Conservation (phyloP, 2,329 filamentous ascomycete species). For the Harringtonia aguacate region DNA sequence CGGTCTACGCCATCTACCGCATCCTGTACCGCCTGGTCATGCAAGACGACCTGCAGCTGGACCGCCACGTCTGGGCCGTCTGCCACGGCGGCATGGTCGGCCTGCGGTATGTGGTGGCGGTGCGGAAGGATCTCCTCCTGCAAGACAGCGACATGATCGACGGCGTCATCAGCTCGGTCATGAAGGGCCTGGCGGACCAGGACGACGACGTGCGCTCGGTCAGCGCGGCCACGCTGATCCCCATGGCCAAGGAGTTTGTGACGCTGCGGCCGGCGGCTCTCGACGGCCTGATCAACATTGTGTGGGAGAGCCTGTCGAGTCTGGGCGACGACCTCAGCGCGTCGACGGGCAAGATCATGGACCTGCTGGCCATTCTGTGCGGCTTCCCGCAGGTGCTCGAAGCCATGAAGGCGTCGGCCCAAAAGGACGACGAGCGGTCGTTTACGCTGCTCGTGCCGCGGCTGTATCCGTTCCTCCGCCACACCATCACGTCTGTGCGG, state of each 20-base stretch:
- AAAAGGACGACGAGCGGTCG: conserved; percentile 72
- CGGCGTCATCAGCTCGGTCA: conserved; percentile 82
- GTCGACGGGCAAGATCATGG: conserved; percentile 97
- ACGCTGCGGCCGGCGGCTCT: conserved; percentile 69
- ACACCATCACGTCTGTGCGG: conserved; percentile 93
- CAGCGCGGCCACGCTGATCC: conserved; percentile 92
- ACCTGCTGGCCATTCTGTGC: conserved; percentile 88
- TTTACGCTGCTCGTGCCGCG: conserved; percentile 89
- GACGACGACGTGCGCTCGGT: conserved; percentile 96
- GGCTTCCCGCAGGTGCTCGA: conserved; percentile 86
- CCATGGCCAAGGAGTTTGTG: conserved; percentile 92
- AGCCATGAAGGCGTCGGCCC: conserved; percentile 86
- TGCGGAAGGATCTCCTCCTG: conserved; percentile 83
- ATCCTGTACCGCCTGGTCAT: conserved; percentile 86
- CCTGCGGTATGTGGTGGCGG: conserved; percentile 85
- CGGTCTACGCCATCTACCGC: conserved; percentile 74
- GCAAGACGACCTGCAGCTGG: conserved; percentile 68
- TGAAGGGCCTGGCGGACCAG: conserved; percentile 82
- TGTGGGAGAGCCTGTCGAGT: conserved; percentile 95
- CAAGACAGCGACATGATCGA: conserved; percentile 80
- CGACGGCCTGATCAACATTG: conserved; percentile 77
- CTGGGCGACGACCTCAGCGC: conserved; percentile 95
- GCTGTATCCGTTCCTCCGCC: conserved; percentile 89
- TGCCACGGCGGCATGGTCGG: conserved; percentile 98
- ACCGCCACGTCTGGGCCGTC: conserved; percentile 77